Evolutionary conservation across 257 asterid genomes (phyloP), one percentile per base, ranked within the genome.

Genomic region (Rehmannia glutinosa): DNA sequence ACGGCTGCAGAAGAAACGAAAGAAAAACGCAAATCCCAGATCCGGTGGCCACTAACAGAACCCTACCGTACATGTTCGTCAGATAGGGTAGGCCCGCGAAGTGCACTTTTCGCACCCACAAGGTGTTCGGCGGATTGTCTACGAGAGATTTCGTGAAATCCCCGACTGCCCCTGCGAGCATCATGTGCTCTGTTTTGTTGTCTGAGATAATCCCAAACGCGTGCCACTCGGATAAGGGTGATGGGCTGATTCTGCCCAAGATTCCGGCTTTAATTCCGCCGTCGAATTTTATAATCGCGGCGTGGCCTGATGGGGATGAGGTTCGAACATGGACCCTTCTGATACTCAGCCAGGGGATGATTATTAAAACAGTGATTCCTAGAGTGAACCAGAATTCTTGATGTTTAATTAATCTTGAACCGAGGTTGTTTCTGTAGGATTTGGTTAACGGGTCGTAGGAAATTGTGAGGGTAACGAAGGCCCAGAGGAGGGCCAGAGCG

Each of bases 121-220:
- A 39, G 61, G 86, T 87, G 54, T 71, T 71, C 0, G 93, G 96
- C 9, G 86, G 89, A 1, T 66, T 58, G 0, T 79, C 5, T 2
- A 86, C 93, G 7, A 85, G 62, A 0, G 93, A 75, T 35, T 73
- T 83, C 1, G 96, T 88, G 67, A 85, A 88, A 75, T 88, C 96
- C 1, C 96, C 91, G 2, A 88, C 96, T 0, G 96, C 93, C 9
- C 96, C 96, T 2, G 96, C 96, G 2, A 88, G 72, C 87, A 88
- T 88, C 93, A 82, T 82, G 77, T 88, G 96, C 6, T 80, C 84
- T 1, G 47, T 67, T 38, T 88, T 76, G 12, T 82, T 81, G 57
- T 88, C 91, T 0, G 96, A 88, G 1, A 88, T 85, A 0, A 88
- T 88, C 0, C 96, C 96, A 54, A 88, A 88, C 0, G 96, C 96